Conservation (phyloP, 495 filamentous ascomycete genomes). For the Hypoxylon cercidicola region DNA sequence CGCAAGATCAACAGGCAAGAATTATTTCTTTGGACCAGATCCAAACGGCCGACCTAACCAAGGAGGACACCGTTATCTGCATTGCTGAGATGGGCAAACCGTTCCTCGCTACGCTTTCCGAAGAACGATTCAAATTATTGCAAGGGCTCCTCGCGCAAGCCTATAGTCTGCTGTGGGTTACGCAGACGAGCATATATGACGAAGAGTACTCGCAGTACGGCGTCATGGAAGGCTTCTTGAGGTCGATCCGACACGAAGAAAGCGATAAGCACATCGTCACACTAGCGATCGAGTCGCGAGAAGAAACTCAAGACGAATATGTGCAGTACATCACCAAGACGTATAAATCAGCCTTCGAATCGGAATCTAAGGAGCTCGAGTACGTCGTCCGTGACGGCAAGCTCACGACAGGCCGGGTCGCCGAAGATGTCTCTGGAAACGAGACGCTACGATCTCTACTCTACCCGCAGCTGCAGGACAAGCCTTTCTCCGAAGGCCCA, state of each 20-base stretch:
- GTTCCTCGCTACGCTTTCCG: conserved; percentile 53
- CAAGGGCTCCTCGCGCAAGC: conserved; percentile 48
- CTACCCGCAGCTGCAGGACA: conserved; percentile 29
- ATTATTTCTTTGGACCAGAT: conserved; percentile 31
- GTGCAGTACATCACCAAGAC: conserved; percentile 35
- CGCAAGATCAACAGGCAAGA: conserved; percentile 11
- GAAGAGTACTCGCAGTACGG: conserved; percentile 40
- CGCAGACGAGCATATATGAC: conserved; percentile 17
- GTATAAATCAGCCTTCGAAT: conserved; percentile 35
- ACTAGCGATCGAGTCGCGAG: conserved; percentile 40
- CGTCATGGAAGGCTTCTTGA: conserved; percentile 41
- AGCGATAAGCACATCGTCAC: conserved; percentile 42
- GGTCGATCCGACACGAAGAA: conserved; percentile 45
- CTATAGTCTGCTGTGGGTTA: conserved; percentile 48
- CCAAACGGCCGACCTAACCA: conserved; percentile 13
- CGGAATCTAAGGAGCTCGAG: conserved; percentile 37
- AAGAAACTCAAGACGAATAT: conserved; percentile 1
- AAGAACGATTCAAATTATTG: conserved; percentile 43
- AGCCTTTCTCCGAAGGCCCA: conserved; percentile 38
- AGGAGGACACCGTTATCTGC: conserved; percentile 50
- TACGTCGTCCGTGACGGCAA: conserved; percentile 45
- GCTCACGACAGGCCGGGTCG: conserved; percentile 38
- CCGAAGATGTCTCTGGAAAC: conserved; percentile 36
- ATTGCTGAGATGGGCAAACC: conserved; percentile 59
- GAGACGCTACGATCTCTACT: conserved; percentile 29